Percentiles rank a stretch among this genome's conserved stretches.
Evolutionary conservation across 768 basidiomycete genomes (phyloP).

Genomic region (Psilocybe tampanensis): DNA sequence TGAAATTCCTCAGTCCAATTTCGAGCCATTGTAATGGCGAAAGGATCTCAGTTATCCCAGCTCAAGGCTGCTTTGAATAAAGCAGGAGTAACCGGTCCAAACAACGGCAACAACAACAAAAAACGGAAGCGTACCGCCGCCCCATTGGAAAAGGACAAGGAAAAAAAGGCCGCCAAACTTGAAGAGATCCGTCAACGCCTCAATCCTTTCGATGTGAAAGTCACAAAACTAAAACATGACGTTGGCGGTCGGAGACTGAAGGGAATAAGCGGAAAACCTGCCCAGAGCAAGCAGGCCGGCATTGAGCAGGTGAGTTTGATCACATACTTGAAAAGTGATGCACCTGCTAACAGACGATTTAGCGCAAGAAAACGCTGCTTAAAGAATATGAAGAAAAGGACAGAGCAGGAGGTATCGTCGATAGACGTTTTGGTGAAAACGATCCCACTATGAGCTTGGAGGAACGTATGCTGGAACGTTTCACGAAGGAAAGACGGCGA

Average conservation of each 20-base stretch:
- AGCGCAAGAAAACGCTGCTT: conserved; percentile 87
- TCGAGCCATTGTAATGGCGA: conserved; percentile 51
- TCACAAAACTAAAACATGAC: conserved; percentile 91
- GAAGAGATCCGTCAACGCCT: conserved; percentile 82
- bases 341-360: conserved; percentile 6
- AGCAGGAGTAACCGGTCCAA: conserved; percentile 72
- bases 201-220: conserved; percentile 94
- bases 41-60: conserved; percentile 89
- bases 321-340: background rate
- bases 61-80: conserved; percentile 83
- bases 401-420: conserved; percentile 86
- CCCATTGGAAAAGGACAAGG: conserved; percentile 75
- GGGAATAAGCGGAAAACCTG: conserved; percentile 81
- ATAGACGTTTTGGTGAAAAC: conserved; percentile 96
- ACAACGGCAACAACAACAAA: conserved; percentile 43
- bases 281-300: conserved; percentile 87
- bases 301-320: conserved; percentile 72
- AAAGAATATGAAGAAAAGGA: conserved; percentile 85
- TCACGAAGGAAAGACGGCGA: conserved; percentile 87
- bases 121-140: conserved; percentile 66
- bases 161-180: conserved; percentile 78
- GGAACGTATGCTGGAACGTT: conserved; percentile 96
- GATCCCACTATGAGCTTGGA: conserved; percentile 91
- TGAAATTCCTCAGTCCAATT: background rate
- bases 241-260: conserved; percentile 88